Base-by-base conservation (phyloP, 106 monocot genomes). In the Posidonia australis region DNA sequence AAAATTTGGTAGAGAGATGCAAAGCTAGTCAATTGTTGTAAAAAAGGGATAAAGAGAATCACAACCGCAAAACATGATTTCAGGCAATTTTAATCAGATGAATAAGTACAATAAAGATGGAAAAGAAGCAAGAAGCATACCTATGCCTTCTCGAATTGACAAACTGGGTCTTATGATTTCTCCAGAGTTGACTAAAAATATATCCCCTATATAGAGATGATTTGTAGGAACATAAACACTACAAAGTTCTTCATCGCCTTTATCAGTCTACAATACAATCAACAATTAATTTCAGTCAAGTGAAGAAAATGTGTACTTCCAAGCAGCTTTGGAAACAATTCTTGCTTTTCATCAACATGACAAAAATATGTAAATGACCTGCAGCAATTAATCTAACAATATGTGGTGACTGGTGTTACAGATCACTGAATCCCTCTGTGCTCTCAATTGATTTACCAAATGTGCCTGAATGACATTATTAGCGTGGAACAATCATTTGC, bases 121-220 rank as follows among this genome's bases (percentile, higher is more conserved):
- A 2, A 27, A 44, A 32, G 2, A 45, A 53, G 24, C 3, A 20
- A 48, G 9, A 30, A 26, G 22, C 66, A 41, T 58, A 74, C 74
- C 74, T 67, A 74, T 74, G 57, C 74, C 74, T 74, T 74, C 74
- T 31, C 74, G 74, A 60, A 74, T 61, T 10, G 74, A 74, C 23
- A 74, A 32, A 61, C 24, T 67, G 5, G 74, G 74, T 49, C 74
- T 67, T 28, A 74, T 74, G 13, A 74, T 74, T 30, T 74, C 74
- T 60, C 58, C 58, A n/a, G 74, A 74, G 22, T 67, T 47, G 25
- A 74, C 74, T 47, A 74, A 51, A 59, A 74, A 67, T 22, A 74
- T 61, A 46, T 74, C 74, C 0, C 74, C 74, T 19, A 74, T 74
- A 48, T 74, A 74, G 3, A 74, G 58, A 42, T 74, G 74, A 60